Conservation (phyloP, 2,329 filamentous ascomycete species). For the Aspergillus brasiliensis region DNA sequence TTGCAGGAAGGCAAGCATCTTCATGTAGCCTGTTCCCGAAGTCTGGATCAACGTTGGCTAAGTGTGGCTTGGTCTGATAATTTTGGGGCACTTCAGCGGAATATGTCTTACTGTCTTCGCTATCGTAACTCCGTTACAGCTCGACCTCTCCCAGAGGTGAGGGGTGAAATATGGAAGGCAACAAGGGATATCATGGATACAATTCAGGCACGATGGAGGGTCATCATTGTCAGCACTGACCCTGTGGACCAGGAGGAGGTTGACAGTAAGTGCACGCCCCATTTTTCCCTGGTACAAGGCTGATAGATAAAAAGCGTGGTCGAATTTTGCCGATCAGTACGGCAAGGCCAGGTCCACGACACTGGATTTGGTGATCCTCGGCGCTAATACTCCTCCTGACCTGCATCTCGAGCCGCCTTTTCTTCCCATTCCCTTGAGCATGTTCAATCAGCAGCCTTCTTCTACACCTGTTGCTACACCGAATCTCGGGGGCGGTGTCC, state of each 20-base stretch:
- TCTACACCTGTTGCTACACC: conserved; percentile 45
- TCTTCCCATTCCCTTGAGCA: conserved; percentile 34
- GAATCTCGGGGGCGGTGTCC: conserved; percentile 34
- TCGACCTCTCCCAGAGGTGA: conserved; percentile 51
- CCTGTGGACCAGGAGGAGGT: conserved; percentile 55
- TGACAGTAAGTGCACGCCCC: conserved; percentile 42
- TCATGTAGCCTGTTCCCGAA: conserved; percentile 61
- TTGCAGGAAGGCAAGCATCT: conserved; percentile 60
- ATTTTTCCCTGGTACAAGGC: not conserved
- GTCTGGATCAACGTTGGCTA: conserved; percentile 59
- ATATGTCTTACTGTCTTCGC: conserved; percentile 57
- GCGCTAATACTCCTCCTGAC: conserved; percentile 38
- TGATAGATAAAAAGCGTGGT: conserved; percentile 39
- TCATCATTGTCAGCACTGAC: conserved; percentile 57
- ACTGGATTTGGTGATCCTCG: conserved; percentile 41
- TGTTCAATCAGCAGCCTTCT: conserved; percentile 35
- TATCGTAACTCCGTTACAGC: conserved; percentile 35
- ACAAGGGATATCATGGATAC: conserved; percentile 58
- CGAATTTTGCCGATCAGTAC: conserved; percentile 38
- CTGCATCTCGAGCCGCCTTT: conserved; percentile 36
- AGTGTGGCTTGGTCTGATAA: conserved; percentile 63
- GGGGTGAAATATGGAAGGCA: conserved; percentile 60
- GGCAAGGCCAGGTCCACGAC: conserved; percentile 38
- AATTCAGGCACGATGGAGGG: conserved; percentile 56
- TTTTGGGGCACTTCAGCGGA: conserved; percentile 56